These are phyloP conservation scores for Scedosporium dehoogii DNA, from an alignment of 2,329 filamentous ascomycete species.

Conservation along the genomic window DNA sequence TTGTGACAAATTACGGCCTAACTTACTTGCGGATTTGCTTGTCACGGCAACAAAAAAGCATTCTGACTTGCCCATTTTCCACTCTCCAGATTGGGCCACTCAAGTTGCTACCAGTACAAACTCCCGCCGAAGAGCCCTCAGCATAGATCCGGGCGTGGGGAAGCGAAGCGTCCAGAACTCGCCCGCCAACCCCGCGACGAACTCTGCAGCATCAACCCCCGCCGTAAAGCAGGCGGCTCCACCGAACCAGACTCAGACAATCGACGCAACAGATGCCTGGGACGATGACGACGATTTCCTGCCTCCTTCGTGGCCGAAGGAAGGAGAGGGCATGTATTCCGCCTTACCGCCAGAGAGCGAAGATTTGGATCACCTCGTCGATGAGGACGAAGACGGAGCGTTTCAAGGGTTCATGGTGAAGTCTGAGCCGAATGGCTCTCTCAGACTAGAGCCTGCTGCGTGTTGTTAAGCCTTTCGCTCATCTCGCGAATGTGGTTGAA, in stretches of 20 bases:
- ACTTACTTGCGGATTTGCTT: slow-evolving; percentile 29
- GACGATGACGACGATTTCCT: slow-evolving; percentile 22
- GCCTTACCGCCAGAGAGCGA: slow-evolving; percentile 26
- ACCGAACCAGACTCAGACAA: slow-evolving; percentile 10
- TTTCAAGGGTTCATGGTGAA: slow-evolving; percentile 35
- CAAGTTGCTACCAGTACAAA: slow-evolving; percentile 3
- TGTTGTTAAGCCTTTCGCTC: not conserved
- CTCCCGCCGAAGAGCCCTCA: not conserved
- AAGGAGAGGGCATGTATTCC: slow-evolving; percentile 29
- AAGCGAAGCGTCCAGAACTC: not conserved
- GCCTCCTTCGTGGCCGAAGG: slow-evolving; percentile 29
- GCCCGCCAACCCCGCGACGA: not conserved
- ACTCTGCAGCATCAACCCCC: slow-evolving; percentile 3
- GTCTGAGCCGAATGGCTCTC: slow-evolving; percentile 1
- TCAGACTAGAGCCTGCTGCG: not conserved
- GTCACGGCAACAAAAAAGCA: slow-evolving; percentile 32
- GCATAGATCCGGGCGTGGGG: slow-evolving; percentile 8
- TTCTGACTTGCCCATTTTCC: slow-evolving; percentile 31
- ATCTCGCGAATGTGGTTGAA: not conserved
- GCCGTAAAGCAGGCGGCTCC: slow-evolving; percentile 4
- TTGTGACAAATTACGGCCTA: slow-evolving; percentile 29
- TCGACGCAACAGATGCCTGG: slow-evolving; percentile 15
- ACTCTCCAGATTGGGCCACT: slow-evolving; percentile 29
- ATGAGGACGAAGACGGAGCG: slow-evolving; percentile 30
- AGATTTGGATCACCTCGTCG: slow-evolving; percentile 24